A percentile compares a stretch with the other conserved stretches of the same genome.
phyloP scores from a whole-genome alignment of 1,284 basidiomycete genomes.

The Tilletia setariae region DNA sequence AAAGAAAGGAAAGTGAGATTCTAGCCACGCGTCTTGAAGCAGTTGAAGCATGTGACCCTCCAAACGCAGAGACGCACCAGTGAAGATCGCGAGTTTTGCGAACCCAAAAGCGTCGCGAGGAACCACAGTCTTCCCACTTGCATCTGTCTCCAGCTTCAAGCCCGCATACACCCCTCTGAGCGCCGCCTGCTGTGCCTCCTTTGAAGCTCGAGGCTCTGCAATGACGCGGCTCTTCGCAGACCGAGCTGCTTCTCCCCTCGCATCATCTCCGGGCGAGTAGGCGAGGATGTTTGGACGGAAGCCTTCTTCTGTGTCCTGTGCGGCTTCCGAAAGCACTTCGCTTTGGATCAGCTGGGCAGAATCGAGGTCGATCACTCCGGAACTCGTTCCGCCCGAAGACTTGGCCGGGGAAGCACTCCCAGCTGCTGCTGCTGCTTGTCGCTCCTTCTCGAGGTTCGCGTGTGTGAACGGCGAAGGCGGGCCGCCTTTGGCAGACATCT shows the following conservation, averaged over 20 bases:
- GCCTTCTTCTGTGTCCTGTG: constrained; percentile 58
- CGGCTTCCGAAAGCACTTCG: constrained; percentile 63
- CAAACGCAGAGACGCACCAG: too few species aligned
- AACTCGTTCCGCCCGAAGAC: constrained; percentile 22
- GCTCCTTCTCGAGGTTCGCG: constrained; percentile 23
- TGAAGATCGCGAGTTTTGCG: constrained; percentile 65
- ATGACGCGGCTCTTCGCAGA: neutral
- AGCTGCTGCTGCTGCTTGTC: neutral
- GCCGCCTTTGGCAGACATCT: constrained; percentile 34
- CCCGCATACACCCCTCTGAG: neutral
- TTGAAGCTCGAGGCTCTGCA: neutral
- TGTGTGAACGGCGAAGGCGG: constrained; percentile 28
- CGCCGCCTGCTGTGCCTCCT: constrained; percentile 6
- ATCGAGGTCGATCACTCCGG: constrained; percentile 30
- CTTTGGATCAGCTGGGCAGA: constrained; percentile 62
- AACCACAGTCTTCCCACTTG: constrained; percentile 24
- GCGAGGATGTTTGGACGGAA: constrained; percentile 65
- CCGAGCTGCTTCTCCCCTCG: constrained; percentile 16
- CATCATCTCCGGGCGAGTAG: constrained; percentile 57
- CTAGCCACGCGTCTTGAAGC: too few species aligned
- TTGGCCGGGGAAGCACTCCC: too few species aligned
- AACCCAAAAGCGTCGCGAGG: constrained; percentile 52
- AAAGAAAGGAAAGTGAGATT: neutral
- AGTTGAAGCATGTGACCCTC: too few species aligned
- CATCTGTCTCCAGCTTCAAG: constrained; percentile 18